These are phyloP conservation scores for Colletotrichum sp. DNA, from an alignment of 2,329 filamentous ascomycete genomes.

Conservation along the genomic window DNA sequence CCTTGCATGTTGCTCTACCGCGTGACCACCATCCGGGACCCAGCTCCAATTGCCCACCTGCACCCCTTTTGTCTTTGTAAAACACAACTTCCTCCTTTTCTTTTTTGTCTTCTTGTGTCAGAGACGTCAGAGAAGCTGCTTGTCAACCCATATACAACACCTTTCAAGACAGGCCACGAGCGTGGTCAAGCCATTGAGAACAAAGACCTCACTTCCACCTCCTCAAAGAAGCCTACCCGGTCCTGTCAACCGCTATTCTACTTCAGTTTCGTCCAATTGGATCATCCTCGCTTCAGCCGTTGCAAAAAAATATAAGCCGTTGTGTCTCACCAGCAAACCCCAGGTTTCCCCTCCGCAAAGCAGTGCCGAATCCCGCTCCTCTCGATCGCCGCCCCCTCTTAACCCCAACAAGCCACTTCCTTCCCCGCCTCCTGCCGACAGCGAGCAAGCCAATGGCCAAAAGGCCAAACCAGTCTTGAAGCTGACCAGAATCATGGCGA, in stretches of 20 bases:
- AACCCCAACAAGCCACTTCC: constrained; percentile 64
- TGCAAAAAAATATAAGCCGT: constrained; percentile 2
- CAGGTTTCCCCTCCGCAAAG: constrained; percentile 22
- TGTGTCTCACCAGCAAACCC: constrained; percentile 22
- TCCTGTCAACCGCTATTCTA: not conserved
- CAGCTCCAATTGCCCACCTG: not conserved
- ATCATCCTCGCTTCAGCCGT: constrained; percentile 22
- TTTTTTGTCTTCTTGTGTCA: not conserved
- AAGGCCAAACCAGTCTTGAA: constrained; percentile 52
- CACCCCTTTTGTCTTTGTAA: not conserved
- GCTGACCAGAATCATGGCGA: constrained; percentile 64
- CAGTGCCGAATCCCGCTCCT: constrained; percentile 22
- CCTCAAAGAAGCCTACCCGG: not conserved
- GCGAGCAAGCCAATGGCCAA: constrained; percentile 43
- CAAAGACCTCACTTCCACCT: not conserved
- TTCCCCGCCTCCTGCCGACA: constrained; percentile 51
- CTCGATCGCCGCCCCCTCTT: constrained; percentile 34
- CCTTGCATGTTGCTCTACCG: constrained; percentile 15
- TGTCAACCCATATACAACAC: not conserved
- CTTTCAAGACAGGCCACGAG: not conserved
- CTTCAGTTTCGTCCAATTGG: not conserved
- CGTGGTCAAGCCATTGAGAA: not conserved
- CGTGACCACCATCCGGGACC: constrained; percentile 7
- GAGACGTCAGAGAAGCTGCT: not conserved
- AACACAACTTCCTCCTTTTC: not conserved